These are phyloP conservation scores for Eimeria praecox DNA, from an alignment of 169 alveolate genomes.

Conservation along the genomic window DNA sequence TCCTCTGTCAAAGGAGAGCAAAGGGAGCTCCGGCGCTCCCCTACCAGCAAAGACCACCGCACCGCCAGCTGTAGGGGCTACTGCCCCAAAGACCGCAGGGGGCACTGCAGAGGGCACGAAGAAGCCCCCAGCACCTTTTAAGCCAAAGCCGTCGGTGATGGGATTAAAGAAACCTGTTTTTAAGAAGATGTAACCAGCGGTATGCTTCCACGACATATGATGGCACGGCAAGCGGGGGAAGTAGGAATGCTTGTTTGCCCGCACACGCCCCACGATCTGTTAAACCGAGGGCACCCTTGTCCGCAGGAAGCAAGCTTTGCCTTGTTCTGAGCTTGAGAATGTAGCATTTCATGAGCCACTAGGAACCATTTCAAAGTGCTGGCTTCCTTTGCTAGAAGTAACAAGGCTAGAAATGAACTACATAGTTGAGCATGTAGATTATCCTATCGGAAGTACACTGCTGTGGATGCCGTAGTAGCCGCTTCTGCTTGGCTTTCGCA, in stretches of 20 bases:
- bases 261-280: neutral
- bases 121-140: conserved; percentile 19
- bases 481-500: neutral
- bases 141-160: neutral
- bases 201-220: neutral
- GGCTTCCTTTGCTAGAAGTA: neutral
- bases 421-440: neutral
- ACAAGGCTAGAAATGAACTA: neutral
- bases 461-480: neutral
- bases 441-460: neutral
- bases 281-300: neutral
- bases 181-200: conserved; percentile 32
- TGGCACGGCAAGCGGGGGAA: neutral
- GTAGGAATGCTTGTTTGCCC: neutral
- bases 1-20: conserved; percentile 16
- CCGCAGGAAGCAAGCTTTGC: neutral
- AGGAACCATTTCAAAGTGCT: neutral
- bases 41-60: conserved; percentile 18
- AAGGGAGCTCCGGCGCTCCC: conserved; percentile 3
- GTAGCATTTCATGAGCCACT: neutral
- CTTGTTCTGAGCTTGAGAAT: neutral
- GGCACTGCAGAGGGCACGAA: conserved; percentile 28
- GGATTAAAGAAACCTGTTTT: conserved; percentile 66
- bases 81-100: conserved; percentile 5
- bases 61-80: conserved; percentile 23